Percentiles rank a stretch among this genome's conserved stretches.
phyloP scores from a whole-genome alignment of 805 yeast species.

The Saccharomycopsis fibuligera region DNA sequence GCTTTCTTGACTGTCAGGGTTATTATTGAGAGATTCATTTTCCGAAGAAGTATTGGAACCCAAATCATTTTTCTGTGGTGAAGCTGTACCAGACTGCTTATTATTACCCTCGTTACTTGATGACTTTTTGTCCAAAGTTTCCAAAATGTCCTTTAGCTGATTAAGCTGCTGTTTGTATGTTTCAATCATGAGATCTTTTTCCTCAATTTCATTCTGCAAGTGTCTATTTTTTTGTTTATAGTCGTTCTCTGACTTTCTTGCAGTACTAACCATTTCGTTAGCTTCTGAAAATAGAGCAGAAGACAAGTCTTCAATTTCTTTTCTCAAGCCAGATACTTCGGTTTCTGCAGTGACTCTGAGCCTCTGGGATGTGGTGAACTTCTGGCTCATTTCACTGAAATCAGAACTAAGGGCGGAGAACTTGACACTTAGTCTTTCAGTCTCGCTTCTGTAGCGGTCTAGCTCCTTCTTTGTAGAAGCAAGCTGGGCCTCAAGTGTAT shows the following conservation, averaged over 20 bases:
- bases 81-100: neutral
- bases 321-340: slow-evolving; percentile 54
- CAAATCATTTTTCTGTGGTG: slow-evolving; percentile 27
- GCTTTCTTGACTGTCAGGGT: neutral
- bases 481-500: slow-evolving; percentile 15
- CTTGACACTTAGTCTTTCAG: slow-evolving; percentile 15
- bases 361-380: slow-evolving; percentile 18
- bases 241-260: slow-evolving; percentile 59
- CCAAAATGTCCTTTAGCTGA: slow-evolving; percentile 56
- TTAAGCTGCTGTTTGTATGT: slow-evolving; percentile 60
- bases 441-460: slow-evolving; percentile 13
- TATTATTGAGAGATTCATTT: neutral
- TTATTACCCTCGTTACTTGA: slow-evolving; percentile 17
- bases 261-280: slow-evolving; percentile 75
- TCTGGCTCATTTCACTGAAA: slow-evolving; percentile 17
- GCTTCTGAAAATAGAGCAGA: slow-evolving; percentile 79
- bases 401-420: slow-evolving; percentile 17
- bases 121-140: slow-evolving; percentile 29
- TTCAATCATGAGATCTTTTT: slow-evolving; percentile 62
- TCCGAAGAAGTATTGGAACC: slow-evolving; percentile 26
- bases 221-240: slow-evolving; percentile 53
- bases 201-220: slow-evolving; percentile 48
- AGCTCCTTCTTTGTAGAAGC: slow-evolving; percentile 15
- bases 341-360: slow-evolving; percentile 39
- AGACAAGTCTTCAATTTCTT: slow-evolving; percentile 74